Base-by-base conservation (phyloP, 2,329 filamentous ascomycete genomes). In the Fusarium heterosporum region DNA sequence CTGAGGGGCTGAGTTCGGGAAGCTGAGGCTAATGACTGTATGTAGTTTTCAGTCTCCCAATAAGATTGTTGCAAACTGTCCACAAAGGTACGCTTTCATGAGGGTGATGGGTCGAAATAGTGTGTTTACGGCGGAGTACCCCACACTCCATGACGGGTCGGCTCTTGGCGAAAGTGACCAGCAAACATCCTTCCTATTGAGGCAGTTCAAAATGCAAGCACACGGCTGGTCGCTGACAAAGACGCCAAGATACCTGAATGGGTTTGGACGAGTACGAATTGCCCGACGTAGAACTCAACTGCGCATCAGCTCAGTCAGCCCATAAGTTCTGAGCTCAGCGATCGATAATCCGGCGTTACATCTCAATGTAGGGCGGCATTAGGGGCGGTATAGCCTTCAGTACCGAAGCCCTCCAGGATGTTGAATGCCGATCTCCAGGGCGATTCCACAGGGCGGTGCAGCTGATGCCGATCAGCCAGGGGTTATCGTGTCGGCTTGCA, bases 391-490 rank as follows among this genome's bases (percentile, higher is more conserved):
- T n/a, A 36, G 47, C n/a, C 14, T 6, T 40, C 28, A 32, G 39
- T 13, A 32, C 38, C 17, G 26, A 39, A 14, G 2, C 25, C 10
- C 13, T 19, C 39, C 8, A 46, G 36, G 13, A 40, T n/a, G 17
- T 6, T 13, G 9, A 50, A 13, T 46, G 58, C 34, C 32, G 57
- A 56, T 63, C 60, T 6, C 25, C n/a, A 39, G 51, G 22, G 14
- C 28, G 4, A 28, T n/a, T 41, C 55, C 55, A 42, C 50, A 42
- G 16, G 53, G 38, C 54, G 41, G 53, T 60, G 60, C 32, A 42
- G 46, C 46, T 60, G 42, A 54, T 42, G 61, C 26, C 9, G 60
- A 64, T 64, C 54, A 36, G 10, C 22, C 32, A 54, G 34, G 32
- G 26, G 26, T 10, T 45, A 14, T 17, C 9, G 22, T 30, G 10